Evolutionary conservation across 208 protist genomes (phyloP).

Genomic region (Leishmania amazonensis): DNA sequence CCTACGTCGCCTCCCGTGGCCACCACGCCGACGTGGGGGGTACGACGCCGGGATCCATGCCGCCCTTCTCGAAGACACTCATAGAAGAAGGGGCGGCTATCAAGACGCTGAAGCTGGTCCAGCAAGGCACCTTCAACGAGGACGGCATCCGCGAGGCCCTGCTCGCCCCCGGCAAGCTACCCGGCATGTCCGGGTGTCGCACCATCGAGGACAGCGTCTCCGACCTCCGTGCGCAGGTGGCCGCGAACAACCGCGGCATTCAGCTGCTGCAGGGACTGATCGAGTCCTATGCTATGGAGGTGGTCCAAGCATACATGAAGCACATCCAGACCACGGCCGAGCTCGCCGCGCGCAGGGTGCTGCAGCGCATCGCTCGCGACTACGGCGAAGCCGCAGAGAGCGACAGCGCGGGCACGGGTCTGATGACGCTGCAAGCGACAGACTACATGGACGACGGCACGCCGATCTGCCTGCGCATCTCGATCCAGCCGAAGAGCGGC

Average conservation of each 20-base stretch:
- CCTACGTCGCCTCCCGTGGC: constrained; percentile 95
- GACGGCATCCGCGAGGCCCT: constrained; percentile 84
- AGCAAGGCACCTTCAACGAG: constrained; percentile 87
- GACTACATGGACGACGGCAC: constrained; percentile 97
- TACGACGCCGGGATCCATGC: constrained; percentile 95
- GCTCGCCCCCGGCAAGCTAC: constrained; percentile 63
- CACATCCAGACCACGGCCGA: constrained; percentile 94
- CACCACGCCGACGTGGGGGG: constrained; percentile 97
- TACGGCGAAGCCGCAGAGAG: constrained; percentile 34
- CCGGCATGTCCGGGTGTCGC: constrained; percentile 73
- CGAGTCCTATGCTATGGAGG: constrained; percentile 70
- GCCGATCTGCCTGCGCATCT: constrained; percentile 78
- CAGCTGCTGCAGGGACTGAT: constrained; percentile 89
- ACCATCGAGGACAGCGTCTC: constrained; percentile 93
- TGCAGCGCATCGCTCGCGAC: constrained; percentile 56
- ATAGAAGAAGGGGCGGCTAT: constrained; percentile 94
- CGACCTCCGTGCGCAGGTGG: constrained; percentile 94
- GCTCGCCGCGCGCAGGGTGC: constrained; percentile 87
- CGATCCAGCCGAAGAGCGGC: constrained; percentile 70
- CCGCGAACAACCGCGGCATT: constrained; percentile 94
- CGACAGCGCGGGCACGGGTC: constrained; percentile 6
- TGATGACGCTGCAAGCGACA: constrained; percentile 25
- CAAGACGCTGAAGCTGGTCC: constrained; percentile 92
- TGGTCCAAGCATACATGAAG: constrained; percentile 96
- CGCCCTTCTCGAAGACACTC: constrained; percentile 93